Evolutionary conservation across 345 rosid species (phyloP).

Genomic region (Pugionium cornutum): DNA sequence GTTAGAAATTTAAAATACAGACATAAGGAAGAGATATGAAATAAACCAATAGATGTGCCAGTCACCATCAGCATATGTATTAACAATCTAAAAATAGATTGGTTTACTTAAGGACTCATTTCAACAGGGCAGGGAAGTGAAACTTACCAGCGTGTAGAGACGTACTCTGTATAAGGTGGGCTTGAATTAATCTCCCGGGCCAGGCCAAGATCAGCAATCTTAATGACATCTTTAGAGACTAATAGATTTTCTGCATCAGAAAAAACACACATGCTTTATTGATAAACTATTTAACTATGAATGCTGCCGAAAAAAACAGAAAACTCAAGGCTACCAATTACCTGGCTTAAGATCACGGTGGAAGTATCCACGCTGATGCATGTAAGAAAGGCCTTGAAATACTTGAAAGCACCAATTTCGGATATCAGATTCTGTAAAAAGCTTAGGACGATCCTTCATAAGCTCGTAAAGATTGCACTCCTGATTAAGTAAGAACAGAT

Average conservation of each 20-base stretch:
- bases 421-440: slow-evolving; percentile 73
- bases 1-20: slow-evolving; percentile 19
- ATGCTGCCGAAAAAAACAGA: no score
- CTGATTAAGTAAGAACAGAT: slow-evolving; percentile 42
- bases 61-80: background rate
- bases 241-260: slow-evolving; percentile 68
- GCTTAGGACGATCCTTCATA: slow-evolving; percentile 75
- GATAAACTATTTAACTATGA: background rate
- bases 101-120: background rate
- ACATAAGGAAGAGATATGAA: background rate
- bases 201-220: slow-evolving; percentile 98
- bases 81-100: background rate
- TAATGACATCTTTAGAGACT: slow-evolving; percentile 69
- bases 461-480: slow-evolving; percentile 93
- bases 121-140: slow-evolving; percentile 13
- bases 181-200: slow-evolving; percentile 82
- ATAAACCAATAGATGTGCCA: slow-evolving; percentile 12
- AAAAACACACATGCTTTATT: slow-evolving; percentile 7
- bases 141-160: slow-evolving; percentile 91
- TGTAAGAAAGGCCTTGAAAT: slow-evolving; percentile 90
- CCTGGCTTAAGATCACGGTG: slow-evolving; percentile 99
- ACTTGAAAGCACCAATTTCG: slow-evolving; percentile 98
- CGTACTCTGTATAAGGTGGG: slow-evolving; percentile 92
- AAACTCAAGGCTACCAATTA: slow-evolving; percentile 39
- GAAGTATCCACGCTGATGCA: slow-evolving; percentile 93